These are phyloP conservation scores for Daldinia loculata DNA, from an alignment of 495 filamentous ascomycete genomes.

Conservation along the genomic window DNA sequence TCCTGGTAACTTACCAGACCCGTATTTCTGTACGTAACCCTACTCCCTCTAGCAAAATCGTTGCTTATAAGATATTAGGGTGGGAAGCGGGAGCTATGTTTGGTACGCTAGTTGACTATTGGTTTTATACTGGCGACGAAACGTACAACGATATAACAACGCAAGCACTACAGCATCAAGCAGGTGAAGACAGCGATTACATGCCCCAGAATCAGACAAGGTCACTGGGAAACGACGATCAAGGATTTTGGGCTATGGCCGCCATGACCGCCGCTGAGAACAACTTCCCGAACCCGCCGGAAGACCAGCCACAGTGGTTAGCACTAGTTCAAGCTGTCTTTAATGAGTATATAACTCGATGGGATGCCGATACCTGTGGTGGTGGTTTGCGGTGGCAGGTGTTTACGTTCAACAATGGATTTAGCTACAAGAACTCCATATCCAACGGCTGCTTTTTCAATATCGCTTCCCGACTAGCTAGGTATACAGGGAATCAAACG, in stretches of 20 bases:
- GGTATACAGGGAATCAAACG: constrained; percentile 78
- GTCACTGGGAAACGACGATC: constrained; percentile 83
- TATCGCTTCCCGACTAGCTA: constrained; percentile 76
- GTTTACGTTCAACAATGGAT: constrained; percentile 80
- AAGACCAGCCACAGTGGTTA: constrained; percentile 75
- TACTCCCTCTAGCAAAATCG: neutral
- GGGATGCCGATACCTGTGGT: constrained; percentile 72
- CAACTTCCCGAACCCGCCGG: constrained; percentile 72
- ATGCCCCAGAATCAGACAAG: constrained; percentile 85
- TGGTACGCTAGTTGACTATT: constrained; percentile 81
- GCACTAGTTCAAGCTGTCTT: constrained; percentile 81
- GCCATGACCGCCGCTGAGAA: constrained; percentile 84
- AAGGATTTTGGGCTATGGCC: constrained; percentile 85
- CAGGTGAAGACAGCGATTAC: constrained; percentile 70
- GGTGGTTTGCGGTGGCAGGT: constrained; percentile 91
- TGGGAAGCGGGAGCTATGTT: constrained; percentile 85
- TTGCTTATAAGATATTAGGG: constrained; percentile 52
- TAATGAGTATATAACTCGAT: constrained; percentile 72
- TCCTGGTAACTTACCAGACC: constrained; percentile 75
- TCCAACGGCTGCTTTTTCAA: constrained; percentile 85
- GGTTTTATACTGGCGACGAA: constrained; percentile 78
- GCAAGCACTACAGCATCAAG: constrained; percentile 76
- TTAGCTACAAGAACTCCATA: constrained; percentile 81
- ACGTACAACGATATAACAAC: constrained; percentile 74
- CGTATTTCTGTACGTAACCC: constrained; percentile 69